Evolutionary conservation across 2,329 filamentous ascomycete species (phyloP).

Genomic region (Allantophomopsis lycopodina): DNA sequence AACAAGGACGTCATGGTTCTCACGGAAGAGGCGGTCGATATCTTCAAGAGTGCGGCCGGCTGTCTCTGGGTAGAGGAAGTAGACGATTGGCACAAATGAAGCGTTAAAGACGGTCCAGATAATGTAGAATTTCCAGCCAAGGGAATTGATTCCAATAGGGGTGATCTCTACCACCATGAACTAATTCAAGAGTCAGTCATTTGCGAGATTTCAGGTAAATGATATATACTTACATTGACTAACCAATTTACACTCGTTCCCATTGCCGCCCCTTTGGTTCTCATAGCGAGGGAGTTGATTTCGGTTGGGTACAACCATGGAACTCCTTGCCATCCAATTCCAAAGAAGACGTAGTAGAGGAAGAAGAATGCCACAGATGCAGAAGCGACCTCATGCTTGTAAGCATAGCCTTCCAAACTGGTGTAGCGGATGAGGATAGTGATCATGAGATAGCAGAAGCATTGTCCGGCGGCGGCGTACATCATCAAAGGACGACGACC

Average conservation of each 20-base stretch:
- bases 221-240: too few species aligned
- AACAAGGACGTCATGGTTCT: not conserved
- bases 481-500: conserved; percentile 46
- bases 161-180: conserved; percentile 9
- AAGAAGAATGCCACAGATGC: conserved; percentile 4
- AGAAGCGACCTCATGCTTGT: conserved; percentile 3
- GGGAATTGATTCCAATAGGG: conserved; percentile 20
- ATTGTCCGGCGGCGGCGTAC: conserved; percentile 23
- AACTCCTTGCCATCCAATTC: conserved; percentile 18
- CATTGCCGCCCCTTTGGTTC: conserved; percentile 35
- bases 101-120: conserved; percentile 18
- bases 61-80: conserved; percentile 21
- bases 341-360: conserved; percentile 3
- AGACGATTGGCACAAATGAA: conserved; percentile 3
- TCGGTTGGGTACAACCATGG: conserved; percentile 43
- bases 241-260: conserved; percentile 22
- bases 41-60: conserved; percentile 23
- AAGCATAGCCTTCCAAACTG: conserved; percentile 1
- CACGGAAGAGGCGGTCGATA: conserved; percentile 11
- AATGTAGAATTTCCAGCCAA: conserved; percentile 25
- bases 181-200: conserved; percentile 4
- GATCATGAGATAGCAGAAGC: conserved; percentile 16
- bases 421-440: conserved; percentile 4
- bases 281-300: conserved; percentile 32
- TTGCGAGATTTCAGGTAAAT: conserved; percentile 14